phyloP scores from a whole-genome alignment of 495 filamentous ascomycete genomes.

The Opeltia flavorubescens region DNA sequence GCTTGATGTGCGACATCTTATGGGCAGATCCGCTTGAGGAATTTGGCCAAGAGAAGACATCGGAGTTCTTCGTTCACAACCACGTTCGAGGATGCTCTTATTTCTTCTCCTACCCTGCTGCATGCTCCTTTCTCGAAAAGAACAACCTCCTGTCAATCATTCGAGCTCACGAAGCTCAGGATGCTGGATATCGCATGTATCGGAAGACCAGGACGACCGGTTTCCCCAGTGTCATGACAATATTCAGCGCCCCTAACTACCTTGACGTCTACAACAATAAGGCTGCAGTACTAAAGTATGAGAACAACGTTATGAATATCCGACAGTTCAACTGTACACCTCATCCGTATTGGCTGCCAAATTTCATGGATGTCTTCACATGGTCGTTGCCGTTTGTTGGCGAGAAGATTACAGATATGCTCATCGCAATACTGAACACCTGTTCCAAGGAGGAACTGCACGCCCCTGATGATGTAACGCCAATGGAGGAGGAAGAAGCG shows the following conservation, averaged over 20 bases:
- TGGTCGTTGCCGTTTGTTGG: slow-evolving; percentile 98
- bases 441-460: slow-evolving; percentile 94
- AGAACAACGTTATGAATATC: slow-evolving; percentile 99
- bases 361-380: slow-evolving; percentile 99
- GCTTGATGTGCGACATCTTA: slow-evolving; percentile 96
- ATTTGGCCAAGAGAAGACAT: slow-evolving; percentile 96
- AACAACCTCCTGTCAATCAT: slow-evolving; percentile 97
- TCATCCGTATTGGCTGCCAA: slow-evolving; percentile 97
- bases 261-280: slow-evolving; percentile 99
- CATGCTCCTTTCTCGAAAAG: slow-evolving; percentile 94
- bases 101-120: slow-evolving; percentile 98
- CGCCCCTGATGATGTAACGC: slow-evolving; percentile 48
- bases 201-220: slow-evolving; percentile 94
- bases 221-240: slow-evolving; percentile 99
- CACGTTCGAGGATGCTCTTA: slow-evolving; percentile 97
- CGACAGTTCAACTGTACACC: slow-evolving; percentile 98
- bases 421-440: slow-evolving; percentile 94
- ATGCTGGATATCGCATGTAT: slow-evolving; percentile 98
- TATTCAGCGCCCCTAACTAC: slow-evolving; percentile 98
- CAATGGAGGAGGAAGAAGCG: slow-evolving; percentile 45
- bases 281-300: slow-evolving; percentile 94
- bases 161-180: slow-evolving; percentile 96
- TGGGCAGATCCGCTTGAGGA: slow-evolving; percentile 99
- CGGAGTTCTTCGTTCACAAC: slow-evolving; percentile 94
- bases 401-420: slow-evolving; percentile 99